Evolutionary conservation across 2,329 filamentous ascomycete species (phyloP), one percentile per base, ranked within the genome.

Genomic region (Xylaria hypoxylon): DNA sequence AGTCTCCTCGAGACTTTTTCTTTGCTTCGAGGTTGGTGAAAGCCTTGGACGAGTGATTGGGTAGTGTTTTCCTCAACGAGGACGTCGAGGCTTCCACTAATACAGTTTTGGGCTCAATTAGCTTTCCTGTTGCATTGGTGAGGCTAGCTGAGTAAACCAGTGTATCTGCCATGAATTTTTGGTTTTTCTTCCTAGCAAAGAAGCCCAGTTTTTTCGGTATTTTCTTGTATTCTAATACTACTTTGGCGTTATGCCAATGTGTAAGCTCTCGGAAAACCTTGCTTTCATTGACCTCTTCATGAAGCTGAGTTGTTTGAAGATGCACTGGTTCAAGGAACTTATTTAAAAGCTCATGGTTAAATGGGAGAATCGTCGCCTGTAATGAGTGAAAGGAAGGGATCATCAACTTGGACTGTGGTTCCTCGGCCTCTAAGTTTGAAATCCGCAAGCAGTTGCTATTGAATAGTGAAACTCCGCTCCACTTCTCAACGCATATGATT

Each of bases 121-220:
- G 80, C 69, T 88, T 91, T 2, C 89, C 90, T 1, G 84, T 81
- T 0, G 87, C 82, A 63, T 89, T 90, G 0, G 89, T 91, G 52
- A 93, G 80, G 76, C 89, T 92, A 13, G 88, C 89, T 1, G 91
- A 89, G 74, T 93, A 94, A 1, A 84, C 81, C 31, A 84, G 83
- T 78, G 91, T 91, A 65, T 92, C 89, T 1, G 85, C 84, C 86
- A 92, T 90, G 73, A 87, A 89, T 58, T 81, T 82, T 71, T 93
- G 90, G 50, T 90, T 88, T 59, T 80, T 80, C 68, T 80, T 83
- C 59, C 76, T 77, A 6, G 81, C 76, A 28, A 66, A 77, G 52
- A 73, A 78, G 1, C 70, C 76, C 15, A 69, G 74, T 7, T 71
- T 62, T 35, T 72, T 76, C 0, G 69, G 70, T 5, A 61, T 44